Evolutionary conservation across 2,329 filamentous ascomycete species (phyloP), one percentile per base, ranked within the genome.

Genomic region (Hymenoscyphus infarciens): DNA sequence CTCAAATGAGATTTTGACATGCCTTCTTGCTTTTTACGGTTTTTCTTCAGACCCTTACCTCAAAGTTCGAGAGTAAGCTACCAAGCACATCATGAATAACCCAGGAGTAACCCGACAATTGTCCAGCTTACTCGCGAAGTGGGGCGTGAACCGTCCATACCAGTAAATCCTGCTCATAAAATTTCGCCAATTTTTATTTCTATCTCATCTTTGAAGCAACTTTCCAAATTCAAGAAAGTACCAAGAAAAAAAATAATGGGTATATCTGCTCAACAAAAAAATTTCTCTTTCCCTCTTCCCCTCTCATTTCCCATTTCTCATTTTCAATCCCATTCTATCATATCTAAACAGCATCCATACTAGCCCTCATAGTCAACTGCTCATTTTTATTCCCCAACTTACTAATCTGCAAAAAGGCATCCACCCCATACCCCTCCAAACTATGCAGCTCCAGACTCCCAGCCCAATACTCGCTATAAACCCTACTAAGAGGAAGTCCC

Each of bases 401-500:
- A 5, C 92, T 96, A 64, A 99, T 97, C 74, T 98, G 93, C 66
- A 99, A 78, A 73, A 99, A 99, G 0, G 91, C 93, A 78, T 99
- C 95, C 6, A 96, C 92, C 15, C 95, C 95, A 74, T 97, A 98
- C 0, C 95, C 96, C 74, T 97, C 94, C 7, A 99, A 79, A 72
- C 90, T 97, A 74, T 98, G 94, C 63, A 98, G 77, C 71, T 97
- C 90, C 8, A 99, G 79, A 70, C 86, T 95, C 27, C 95, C 95
- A 2, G 95, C 95, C 95, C 95, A 99, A 76, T 98, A 98, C 76
- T 98, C 94, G 31, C 94, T 92, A 76, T 98, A 99, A 2, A 98
- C 91, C 65, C 92, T 86, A 71, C 93, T 97, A 78, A 99, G 87
- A 0, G 95, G 95, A 59, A 99, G 77, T 1, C 95, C 95, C 83